Evolutionary conservation across 2,329 filamentous ascomycete species (phyloP).

Genomic region (Cryphonectria radicalis): DNA sequence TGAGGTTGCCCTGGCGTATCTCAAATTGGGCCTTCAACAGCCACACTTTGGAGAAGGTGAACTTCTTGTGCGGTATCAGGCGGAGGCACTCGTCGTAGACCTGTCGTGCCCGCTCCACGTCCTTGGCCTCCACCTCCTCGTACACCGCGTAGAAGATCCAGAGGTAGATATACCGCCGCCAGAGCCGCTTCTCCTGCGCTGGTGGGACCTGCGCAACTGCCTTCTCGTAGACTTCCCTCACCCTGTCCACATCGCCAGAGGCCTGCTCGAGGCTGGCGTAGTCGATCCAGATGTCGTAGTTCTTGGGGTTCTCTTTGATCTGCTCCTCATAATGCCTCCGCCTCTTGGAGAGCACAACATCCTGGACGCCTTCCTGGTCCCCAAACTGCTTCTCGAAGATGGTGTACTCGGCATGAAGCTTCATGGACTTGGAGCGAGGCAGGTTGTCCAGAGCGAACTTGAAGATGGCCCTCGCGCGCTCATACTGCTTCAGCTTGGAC

Average conservation of each 20-base stretch:
- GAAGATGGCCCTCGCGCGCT: conserved; percentile 91
- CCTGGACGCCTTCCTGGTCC: conserved; percentile 89
- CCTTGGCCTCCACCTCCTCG: conserved; percentile 86
- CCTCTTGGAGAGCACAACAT: conserved; percentile 93
- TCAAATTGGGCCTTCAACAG: conserved; percentile 92
- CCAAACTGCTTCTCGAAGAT: conserved; percentile 99
- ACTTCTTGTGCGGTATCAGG: conserved; percentile 91
- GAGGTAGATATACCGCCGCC: conserved; percentile 95
- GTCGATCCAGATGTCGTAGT: conserved; percentile 98
- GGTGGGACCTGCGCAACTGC: conserved; percentile 95
- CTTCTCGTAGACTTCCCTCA: conserved; percentile 91
- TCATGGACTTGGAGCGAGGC: conserved; percentile 81
- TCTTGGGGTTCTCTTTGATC: conserved; percentile 90
- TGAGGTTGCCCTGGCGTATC: conserved; percentile 81
- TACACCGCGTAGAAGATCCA: conserved; percentile 98
- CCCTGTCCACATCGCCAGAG: conserved; percentile 78
- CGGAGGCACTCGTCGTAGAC: conserved; percentile 89
- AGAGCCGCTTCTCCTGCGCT: conserved; percentile 94
- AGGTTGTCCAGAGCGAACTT: conserved; percentile 94
- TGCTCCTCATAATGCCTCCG: conserved; percentile 93
- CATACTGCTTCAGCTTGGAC: conserved; percentile 91
- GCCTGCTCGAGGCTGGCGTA: conserved; percentile 89
- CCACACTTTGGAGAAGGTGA: conserved; percentile 98
- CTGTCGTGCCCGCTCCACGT: conserved; percentile 78
- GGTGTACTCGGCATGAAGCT: conserved; percentile 91